These are phyloP conservation scores for Fusarium temperatum DNA, from an alignment of 2,329 filamentous ascomycete species.

Conservation along the genomic window DNA sequence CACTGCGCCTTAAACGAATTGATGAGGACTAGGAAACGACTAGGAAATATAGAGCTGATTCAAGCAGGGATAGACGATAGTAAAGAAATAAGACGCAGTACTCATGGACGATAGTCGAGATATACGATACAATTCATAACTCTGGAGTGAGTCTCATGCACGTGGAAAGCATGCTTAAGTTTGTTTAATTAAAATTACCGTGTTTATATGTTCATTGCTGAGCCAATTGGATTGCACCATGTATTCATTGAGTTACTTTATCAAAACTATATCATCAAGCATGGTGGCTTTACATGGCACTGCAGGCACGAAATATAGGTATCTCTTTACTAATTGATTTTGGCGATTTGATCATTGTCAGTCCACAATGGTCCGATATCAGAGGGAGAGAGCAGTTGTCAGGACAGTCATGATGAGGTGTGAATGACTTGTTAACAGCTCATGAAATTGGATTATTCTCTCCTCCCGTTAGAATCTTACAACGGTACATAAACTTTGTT, in stretches of 20 bases:
- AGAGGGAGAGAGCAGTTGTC: too few relatives aligned
- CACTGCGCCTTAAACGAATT: constrained; percentile 35
- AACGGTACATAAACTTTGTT: not conserved
- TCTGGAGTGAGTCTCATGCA: too few relatives aligned
- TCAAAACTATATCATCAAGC: not conserved
- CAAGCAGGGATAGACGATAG: rapidly evolving
- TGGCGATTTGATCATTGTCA: not conserved
- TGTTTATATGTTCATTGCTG: not conserved
- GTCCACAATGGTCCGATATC: too few relatives aligned
- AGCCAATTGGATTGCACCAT: not conserved
- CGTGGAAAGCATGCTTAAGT: not conserved
- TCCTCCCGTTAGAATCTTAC: not conserved
- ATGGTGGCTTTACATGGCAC: not conserved
- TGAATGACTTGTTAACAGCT: not conserved
- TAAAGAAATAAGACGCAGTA: not conserved
- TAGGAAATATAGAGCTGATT: rapidly evolving
- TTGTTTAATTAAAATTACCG: not conserved
- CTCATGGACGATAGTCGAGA: too few relatives aligned
- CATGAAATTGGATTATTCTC: not conserved
- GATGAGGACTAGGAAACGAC: rapidly evolving
- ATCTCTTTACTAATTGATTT: too few relatives aligned
- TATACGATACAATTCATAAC: not conserved
- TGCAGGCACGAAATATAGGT: not conserved
- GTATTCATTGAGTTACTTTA: not conserved
- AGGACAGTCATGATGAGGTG: not conserved